Percentiles rank a stretch among this genome's conserved stretches.
phyloP scores from a whole-genome alignment of 2,329 filamentous ascomycete genomes.

The Chaetomium olivaceum region DNA sequence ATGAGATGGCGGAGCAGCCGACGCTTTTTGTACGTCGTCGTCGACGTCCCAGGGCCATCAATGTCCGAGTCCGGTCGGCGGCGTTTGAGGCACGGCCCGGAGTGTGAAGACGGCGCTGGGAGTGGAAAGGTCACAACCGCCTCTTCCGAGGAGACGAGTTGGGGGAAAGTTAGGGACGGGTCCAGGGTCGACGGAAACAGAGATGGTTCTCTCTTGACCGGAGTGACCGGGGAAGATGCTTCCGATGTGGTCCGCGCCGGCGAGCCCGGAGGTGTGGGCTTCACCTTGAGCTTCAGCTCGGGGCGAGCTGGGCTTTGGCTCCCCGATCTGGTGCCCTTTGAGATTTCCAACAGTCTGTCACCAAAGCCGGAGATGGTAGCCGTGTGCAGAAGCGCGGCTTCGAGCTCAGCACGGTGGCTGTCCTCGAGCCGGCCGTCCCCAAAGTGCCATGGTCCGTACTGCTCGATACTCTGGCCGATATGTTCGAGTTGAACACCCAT shows the following conservation, averaged over 20 bases:
- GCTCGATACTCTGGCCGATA: conserved; percentile 29
- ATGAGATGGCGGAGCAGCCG: conserved; percentile 63
- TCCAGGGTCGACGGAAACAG: not conserved
- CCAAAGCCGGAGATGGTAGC: conserved; percentile 23
- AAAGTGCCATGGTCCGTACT: conserved; percentile 35
- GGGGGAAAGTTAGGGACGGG: conserved; percentile 10
- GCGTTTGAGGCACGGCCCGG: conserved; percentile 46
- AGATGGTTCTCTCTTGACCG: not conserved
- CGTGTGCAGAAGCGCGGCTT: conserved; percentile 31
- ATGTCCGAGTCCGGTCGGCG: conserved; percentile 57
- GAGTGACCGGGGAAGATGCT: not conserved
- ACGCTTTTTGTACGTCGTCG: conserved; percentile 64
- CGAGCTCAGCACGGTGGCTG: conserved; percentile 24
- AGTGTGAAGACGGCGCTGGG: not conserved
- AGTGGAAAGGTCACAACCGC: conserved; percentile 23
- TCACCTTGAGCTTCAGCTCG: conserved; percentile 14
- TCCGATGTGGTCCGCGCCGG: not conserved
- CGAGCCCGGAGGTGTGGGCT: not conserved
- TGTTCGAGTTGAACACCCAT: conserved; percentile 37
- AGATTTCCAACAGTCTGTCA: conserved; percentile 23
- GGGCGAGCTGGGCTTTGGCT: not conserved
- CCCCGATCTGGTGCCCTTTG: conserved; percentile 17
- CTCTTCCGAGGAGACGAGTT: not conserved
- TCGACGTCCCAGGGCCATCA: conserved; percentile 55
- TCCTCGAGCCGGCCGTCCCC: conserved; percentile 26